These are phyloP conservation scores for Vachellia pachyceras DNA, from an alignment of 306 rosid genomes.

Conservation along the genomic window DNA sequence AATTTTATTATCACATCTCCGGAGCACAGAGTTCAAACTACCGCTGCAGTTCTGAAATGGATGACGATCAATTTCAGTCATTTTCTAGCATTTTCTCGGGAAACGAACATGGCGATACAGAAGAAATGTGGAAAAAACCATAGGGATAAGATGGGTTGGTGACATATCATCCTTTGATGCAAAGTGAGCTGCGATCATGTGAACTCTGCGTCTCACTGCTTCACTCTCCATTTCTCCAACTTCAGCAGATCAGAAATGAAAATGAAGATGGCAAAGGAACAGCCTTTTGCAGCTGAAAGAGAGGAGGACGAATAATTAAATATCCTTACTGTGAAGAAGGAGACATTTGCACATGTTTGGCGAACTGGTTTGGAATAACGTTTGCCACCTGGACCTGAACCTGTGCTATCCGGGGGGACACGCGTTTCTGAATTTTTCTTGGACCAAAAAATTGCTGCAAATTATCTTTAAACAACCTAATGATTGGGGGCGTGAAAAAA, in stretches of 20 bases:
- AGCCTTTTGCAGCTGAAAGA: neutral
- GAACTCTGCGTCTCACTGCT: conserved; percentile 69
- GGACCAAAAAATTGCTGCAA: conserved; percentile 1
- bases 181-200: conserved; percentile 65
- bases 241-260: conserved; percentile 22
- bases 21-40: conserved; percentile 55
- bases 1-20: conserved; percentile 59
- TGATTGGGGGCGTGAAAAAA: too few species aligned
- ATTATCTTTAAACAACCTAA: conserved; percentile 13
- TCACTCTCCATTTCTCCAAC: conserved; percentile 61
- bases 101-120: conserved; percentile 17
- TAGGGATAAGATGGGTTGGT: conserved; percentile 57
- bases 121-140: conserved; percentile 36
- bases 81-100: conserved; percentile 15
- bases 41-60: conserved; percentile 62
- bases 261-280: neutral
- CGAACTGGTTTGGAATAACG: too few species aligned
- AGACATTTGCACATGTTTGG: too few species aligned
- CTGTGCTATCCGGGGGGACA: neutral
- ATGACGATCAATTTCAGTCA: neutral
- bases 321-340: too few species aligned
- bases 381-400: too few species aligned
- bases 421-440: neutral
- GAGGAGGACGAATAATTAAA: neutral
- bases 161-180: conserved; percentile 60